Evolutionary conservation across 768 basidiomycete species (phyloP).

Genomic region (Pleurotus giganteus): DNA sequence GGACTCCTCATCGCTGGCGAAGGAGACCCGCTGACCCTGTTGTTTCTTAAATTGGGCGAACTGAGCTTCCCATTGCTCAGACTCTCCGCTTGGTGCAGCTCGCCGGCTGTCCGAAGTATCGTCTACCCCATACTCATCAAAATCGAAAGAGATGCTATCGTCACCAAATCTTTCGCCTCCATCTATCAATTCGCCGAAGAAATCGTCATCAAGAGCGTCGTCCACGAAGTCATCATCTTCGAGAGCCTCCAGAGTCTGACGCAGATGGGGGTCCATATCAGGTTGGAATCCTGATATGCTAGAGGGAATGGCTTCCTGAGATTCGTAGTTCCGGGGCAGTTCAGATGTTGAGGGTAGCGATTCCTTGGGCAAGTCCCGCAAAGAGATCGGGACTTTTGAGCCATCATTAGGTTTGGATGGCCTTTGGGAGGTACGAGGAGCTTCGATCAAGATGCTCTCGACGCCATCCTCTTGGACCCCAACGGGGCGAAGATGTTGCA

Average conservation of each 20-base stretch:
- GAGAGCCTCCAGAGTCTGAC: slow-evolving; percentile 90
- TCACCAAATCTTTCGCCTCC: slow-evolving; percentile 66
- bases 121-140: slow-evolving; percentile 49
- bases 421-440: slow-evolving; percentile 47
- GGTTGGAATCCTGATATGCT: slow-evolving; percentile 90
- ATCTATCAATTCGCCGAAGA: slow-evolving; percentile 69
- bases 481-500: slow-evolving; percentile 88
- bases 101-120: slow-evolving; percentile 20
- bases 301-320: slow-evolving; percentile 74
- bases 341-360: slow-evolving; percentile 71
- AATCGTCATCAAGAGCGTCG: slow-evolving; percentile 68
- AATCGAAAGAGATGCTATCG: slow-evolving; percentile 66
- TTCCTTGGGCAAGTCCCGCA: slow-evolving; percentile 64
- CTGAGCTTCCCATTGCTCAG: slow-evolving; percentile 66
- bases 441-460: slow-evolving; percentile 79
- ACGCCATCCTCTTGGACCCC: slow-evolving; percentile 78
- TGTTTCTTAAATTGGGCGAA: slow-evolving; percentile 78
- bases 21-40: slow-evolving; percentile 24
- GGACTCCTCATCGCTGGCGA: slow-evolving; percentile 50
- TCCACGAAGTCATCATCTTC: slow-evolving; percentile 96
- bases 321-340: slow-evolving; percentile 71
- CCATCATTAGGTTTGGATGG: slow-evolving; percentile 27
- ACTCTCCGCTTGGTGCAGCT: slow-evolving; percentile 23
- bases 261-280: slow-evolving; percentile 93
- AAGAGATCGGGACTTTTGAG: slow-evolving; percentile 32